Evolutionary conservation across 169 alveolate species (phyloP).

Genomic region (Plasmodium fragile): DNA sequence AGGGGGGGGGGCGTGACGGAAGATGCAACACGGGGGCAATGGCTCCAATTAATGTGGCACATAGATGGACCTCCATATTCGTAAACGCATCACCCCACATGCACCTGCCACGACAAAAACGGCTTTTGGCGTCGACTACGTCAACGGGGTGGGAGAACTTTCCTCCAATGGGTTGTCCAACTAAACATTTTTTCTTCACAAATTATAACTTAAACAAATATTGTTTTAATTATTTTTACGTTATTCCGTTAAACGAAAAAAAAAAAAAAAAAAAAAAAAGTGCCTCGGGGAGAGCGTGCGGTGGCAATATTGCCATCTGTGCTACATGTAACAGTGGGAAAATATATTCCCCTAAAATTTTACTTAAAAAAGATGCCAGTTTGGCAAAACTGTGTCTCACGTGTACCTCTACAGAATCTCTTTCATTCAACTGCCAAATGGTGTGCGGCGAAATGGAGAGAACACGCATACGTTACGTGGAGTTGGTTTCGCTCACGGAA

Average conservation of each 20-base stretch:
- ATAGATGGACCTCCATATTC: background rate
- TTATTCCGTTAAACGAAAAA: background rate
- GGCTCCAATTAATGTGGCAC: background rate
- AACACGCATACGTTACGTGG: background rate
- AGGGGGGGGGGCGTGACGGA: no score
- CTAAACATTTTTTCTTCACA: background rate
- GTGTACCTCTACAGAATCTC: background rate
- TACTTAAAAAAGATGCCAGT: background rate
- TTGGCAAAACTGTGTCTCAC: background rate
- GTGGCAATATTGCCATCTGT: background rate
- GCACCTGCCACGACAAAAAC: background rate
- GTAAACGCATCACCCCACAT: background rate
- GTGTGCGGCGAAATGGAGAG: background rate
- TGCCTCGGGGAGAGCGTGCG: background rate
- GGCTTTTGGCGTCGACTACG: background rate
- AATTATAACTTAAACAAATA: background rate
- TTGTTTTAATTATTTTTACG: conserved; percentile 6
- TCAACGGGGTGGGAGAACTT: background rate
- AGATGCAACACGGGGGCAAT: no score
- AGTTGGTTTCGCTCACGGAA: background rate
- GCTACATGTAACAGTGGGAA: background rate
- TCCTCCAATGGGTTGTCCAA: background rate
- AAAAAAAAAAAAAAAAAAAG: background rate
- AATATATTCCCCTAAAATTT: background rate
- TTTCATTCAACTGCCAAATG: background rate